Conservation (phyloP, 768 basidiomycete genomes). For the Calocybe gangraenosa region DNA sequence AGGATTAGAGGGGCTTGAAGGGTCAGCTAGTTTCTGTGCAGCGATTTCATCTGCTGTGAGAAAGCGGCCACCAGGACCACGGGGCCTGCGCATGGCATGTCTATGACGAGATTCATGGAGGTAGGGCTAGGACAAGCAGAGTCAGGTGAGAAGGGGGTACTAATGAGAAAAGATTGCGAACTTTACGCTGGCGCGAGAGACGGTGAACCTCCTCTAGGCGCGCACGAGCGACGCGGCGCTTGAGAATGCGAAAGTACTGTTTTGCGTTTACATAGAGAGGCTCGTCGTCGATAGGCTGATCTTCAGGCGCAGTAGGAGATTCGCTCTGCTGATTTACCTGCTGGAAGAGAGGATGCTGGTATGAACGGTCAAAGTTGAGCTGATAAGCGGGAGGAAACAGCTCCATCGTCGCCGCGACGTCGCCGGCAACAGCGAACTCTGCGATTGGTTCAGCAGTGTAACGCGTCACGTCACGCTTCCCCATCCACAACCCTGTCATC, state of each 20-base stretch:
- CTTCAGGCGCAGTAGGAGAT: constrained; percentile 21
- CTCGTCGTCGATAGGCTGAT: constrained; percentile 76
- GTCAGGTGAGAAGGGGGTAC: constrained; percentile 5
- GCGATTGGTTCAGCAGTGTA: constrained; percentile 40
- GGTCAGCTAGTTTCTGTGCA: constrained; percentile 56
- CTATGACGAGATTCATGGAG: constrained; percentile 97
- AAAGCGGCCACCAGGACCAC: constrained; percentile 96
- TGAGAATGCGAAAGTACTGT: constrained; percentile 98
- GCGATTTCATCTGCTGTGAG: constrained; percentile 95
- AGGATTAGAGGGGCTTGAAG: constrained; percentile 23
- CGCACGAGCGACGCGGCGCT: constrained; percentile 86
- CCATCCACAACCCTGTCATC: constrained; percentile 20
- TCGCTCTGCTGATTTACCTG: constrained; percentile 19
- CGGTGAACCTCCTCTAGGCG: constrained; percentile 92
- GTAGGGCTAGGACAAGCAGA: constrained; percentile 64
- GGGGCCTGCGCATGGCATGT: constrained; percentile 95
- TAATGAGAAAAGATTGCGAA: constrained; percentile 22
- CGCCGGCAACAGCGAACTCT: constrained; percentile 26
- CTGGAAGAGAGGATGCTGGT: constrained; percentile 15
- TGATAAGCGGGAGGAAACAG: constrained; percentile 59
- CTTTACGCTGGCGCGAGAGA: constrained; percentile 92
- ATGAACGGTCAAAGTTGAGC: constrained; percentile 29
- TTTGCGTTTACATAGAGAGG: constrained; percentile 99
- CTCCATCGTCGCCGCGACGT: constrained; percentile 45
- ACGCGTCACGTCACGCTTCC: constrained; percentile 18